phyloP scores from a whole-genome alignment of 495 filamentous ascomycete genomes.

The Hypoxylon subgilvum region DNA sequence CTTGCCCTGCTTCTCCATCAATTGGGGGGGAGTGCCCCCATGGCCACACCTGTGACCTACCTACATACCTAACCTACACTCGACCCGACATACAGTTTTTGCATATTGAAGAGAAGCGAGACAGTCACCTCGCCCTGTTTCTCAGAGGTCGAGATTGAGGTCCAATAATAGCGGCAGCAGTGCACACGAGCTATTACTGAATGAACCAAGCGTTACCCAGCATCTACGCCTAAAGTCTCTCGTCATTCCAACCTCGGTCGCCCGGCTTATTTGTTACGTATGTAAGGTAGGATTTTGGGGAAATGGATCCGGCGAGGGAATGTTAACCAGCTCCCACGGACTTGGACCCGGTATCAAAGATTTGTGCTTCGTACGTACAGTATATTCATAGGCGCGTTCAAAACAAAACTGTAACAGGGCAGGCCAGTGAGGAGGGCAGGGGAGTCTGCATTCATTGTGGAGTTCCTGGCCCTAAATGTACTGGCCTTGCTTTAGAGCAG shows the following conservation, averaged over 20 bases:
- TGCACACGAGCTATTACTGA: constrained; percentile 4
- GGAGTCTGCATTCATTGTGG: background rate
- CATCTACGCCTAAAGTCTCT: background rate
- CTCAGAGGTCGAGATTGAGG: constrained; percentile 18
- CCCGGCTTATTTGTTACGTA: too few relatives aligned
- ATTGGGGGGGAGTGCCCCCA: constrained; percentile 17
- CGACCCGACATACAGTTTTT: too few relatives aligned
- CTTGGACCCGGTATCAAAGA: background rate
- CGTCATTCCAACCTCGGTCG: constrained; percentile 24
- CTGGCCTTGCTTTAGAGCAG: constrained; percentile 5
- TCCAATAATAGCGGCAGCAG: constrained; percentile 12
- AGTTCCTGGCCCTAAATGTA: constrained; percentile 10
- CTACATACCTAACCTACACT: background rate
- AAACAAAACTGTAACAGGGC: too few relatives aligned
- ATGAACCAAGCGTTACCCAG: constrained; percentile 6
- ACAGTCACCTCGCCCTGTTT: constrained; percentile 37
- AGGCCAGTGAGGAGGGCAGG: background rate
- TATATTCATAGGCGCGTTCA: background rate
- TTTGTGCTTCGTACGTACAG: too few relatives aligned
- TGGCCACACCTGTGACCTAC: constrained; percentile 12
- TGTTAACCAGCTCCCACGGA: background rate
- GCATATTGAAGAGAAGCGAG: too few relatives aligned
- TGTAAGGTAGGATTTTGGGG: constrained; percentile 31
- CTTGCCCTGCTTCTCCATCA: constrained; percentile 31
- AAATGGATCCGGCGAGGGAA: constrained; percentile 16